Conservation (phyloP, 306 rosid species). For the Ziziphus jujuba region DNA sequence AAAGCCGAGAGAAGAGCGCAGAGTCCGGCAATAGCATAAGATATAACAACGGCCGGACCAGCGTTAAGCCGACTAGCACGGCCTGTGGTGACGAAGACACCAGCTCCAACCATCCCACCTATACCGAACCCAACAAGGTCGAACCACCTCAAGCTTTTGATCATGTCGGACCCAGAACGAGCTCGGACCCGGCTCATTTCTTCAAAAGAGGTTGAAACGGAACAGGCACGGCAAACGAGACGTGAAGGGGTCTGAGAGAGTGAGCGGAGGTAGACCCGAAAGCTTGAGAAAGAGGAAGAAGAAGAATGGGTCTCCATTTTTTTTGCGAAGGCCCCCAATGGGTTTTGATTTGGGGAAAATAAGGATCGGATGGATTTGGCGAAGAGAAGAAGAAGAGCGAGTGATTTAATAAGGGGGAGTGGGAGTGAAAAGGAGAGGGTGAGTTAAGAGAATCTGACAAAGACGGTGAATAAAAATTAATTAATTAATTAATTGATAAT, state of each 20-base stretch:
- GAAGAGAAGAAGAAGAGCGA: background rate
- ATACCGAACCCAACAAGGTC: conserved; percentile 72
- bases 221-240: conserved; percentile 59
- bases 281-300: conserved; percentile 67
- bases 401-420: background rate
- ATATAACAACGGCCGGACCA: conserved; percentile 74
- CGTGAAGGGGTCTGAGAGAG: conserved; percentile 67
- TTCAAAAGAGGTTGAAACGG: conserved; percentile 71
- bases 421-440: conserved; percentile 25
- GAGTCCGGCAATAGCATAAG: conserved; percentile 96
- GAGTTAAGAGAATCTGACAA: background rate
- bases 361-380: background rate
- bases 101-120: conserved; percentile 98
- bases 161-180: conserved; percentile 70
- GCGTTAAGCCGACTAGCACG: conserved; percentile 49
- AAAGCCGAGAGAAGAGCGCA: conserved; percentile 92
- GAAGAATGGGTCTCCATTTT: conserved; percentile 52
- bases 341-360: too few relatives aligned
- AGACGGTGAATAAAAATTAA: too few relatives aligned
- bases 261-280: conserved; percentile 56
- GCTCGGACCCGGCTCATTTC: conserved; percentile 59
- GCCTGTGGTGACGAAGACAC: conserved; percentile 86
- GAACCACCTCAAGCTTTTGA: conserved; percentile 71
- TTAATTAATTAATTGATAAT: too few relatives aligned
- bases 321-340: background rate